A percentile compares a stretch with the other conserved stretches of the same genome.
These are phyloP conservation scores for Hygrophila difformis DNA, from an alignment of 257 asterid species.

Conservation along the genomic window DNA sequence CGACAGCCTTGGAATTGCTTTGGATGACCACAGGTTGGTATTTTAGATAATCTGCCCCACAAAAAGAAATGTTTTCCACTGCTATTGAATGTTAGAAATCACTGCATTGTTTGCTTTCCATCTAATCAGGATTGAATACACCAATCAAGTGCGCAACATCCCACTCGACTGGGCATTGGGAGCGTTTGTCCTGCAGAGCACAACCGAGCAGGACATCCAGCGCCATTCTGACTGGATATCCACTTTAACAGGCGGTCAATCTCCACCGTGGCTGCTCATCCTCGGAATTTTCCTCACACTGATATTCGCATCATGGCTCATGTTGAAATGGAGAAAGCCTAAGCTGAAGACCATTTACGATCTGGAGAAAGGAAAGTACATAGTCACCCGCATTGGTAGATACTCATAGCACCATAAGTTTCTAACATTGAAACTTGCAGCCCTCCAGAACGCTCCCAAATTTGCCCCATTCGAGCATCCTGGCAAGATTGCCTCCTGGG, in stretches of 20 bases:
- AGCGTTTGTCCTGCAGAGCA: conserved; percentile 33
- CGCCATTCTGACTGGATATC: conserved; percentile 33
- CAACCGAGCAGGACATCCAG: conserved; percentile 30
- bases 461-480: too few relatives aligned
- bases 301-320: conserved; percentile 21
- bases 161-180: conserved; percentile 79
- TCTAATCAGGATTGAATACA: conserved; percentile 50
- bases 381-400: conserved; percentile 63
- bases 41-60: neutral
- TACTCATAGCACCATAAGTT: conserved; percentile 36
- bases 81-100: too few relatives aligned
- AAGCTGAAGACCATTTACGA: conserved; percentile 86
- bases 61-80: too few relatives aligned
- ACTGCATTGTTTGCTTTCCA: neutral
- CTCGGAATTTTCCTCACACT: neutral
- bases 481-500: too few relatives aligned
- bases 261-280: conserved; percentile 35
- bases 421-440: too few relatives aligned
- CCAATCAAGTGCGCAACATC: conserved; percentile 59
- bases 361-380: conserved; percentile 92
- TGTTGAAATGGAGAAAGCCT: conserved; percentile 60
- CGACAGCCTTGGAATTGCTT: conserved; percentile 87
- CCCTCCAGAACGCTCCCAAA: too few relatives aligned
- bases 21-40: conserved; percentile 86
- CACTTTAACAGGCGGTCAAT: conserved; percentile 25